Evolutionary conservation across 108 stramenopile species (phyloP).

Genomic region (Aurantiochytrium sp.): DNA sequence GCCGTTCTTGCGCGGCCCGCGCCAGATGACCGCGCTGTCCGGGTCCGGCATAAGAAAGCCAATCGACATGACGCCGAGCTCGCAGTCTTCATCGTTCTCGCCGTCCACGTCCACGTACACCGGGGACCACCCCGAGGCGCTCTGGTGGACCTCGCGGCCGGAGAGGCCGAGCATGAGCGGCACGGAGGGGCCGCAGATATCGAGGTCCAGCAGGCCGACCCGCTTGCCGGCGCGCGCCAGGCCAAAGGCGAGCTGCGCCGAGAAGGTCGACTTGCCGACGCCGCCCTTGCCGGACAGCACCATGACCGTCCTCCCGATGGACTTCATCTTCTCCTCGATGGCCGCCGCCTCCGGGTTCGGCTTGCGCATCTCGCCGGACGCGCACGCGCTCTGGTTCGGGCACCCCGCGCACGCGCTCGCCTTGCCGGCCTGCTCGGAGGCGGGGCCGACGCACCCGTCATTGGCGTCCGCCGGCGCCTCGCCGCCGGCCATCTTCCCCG

Average conservation of each 20-base stretch:
- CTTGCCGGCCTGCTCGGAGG: slow-evolving; percentile 82
- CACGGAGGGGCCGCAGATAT: slow-evolving; percentile 91
- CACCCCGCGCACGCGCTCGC: slow-evolving; percentile 88
- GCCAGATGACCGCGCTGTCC: slow-evolving; percentile 95
- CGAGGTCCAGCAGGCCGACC: slow-evolving; percentile 93
- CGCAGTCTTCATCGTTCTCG: slow-evolving; percentile 24
- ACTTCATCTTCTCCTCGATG: slow-evolving; percentile 65
- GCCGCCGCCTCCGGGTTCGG: slow-evolving; percentile 56
- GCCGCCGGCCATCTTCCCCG: background rate
- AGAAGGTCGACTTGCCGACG: slow-evolving; percentile 92
- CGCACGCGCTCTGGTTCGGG: slow-evolving; percentile 87
- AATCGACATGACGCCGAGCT: slow-evolving; percentile 90
- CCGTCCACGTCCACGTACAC: slow-evolving; percentile 73
- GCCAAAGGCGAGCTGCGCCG: slow-evolving; percentile 85
- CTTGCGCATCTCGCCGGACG: slow-evolving; percentile 65
- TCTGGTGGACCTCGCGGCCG: slow-evolving; percentile 72
- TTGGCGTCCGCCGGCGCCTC: slow-evolving; percentile 5
- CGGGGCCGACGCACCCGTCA: slow-evolving; percentile 87
- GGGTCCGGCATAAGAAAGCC: slow-evolving; percentile 86
- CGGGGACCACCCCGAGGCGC: slow-evolving; percentile 92
- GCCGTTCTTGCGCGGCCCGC: slow-evolving; percentile 97
- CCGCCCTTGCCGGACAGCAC: slow-evolving; percentile 97
- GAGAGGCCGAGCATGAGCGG: slow-evolving; percentile 58
- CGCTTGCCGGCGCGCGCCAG: slow-evolving; percentile 77
- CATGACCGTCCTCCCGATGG: slow-evolving; percentile 83